These are phyloP conservation scores for Fomitiporia mediterranea DNA, from an alignment of 1,284 basidiomycete species.

Conservation along the genomic window DNA sequence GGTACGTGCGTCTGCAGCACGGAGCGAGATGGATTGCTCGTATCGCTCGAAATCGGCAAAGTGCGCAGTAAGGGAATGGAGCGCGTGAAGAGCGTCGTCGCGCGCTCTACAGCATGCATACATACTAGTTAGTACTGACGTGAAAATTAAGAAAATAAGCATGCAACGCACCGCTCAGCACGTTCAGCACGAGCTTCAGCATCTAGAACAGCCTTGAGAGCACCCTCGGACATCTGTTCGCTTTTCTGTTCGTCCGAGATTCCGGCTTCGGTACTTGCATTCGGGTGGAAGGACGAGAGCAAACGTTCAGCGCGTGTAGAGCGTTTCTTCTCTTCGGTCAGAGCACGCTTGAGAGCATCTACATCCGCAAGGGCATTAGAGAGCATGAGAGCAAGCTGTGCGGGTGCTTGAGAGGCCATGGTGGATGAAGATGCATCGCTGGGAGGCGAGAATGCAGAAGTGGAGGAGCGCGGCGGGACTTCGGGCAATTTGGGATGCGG, in stretches of 20 bases:
- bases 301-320: slow-evolving; percentile 53
- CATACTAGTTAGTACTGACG: not conserved
- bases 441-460: not conserved
- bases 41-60: slow-evolving; percentile 54
- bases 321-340: slow-evolving; percentile 28
- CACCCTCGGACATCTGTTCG: slow-evolving; percentile 17
- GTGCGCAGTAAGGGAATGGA: slow-evolving; percentile 43
- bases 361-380: slow-evolving; percentile 14
- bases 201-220: slow-evolving; percentile 38
- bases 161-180: slow-evolving; percentile 43
- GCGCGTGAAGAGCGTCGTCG: slow-evolving; percentile 52
- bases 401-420: not conserved
- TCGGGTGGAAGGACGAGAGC: slow-evolving; percentile 30
- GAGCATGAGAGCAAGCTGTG: slow-evolving; percentile 20
- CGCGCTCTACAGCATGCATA: slow-evolving; percentile 32
- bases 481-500: slow-evolving; percentile 1
- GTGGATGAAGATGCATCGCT: not conserved
- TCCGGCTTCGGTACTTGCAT: slow-evolving; percentile 12
- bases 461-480: not conserved
- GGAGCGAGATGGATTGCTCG: slow-evolving; percentile 41
- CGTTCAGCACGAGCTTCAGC: slow-evolving; percentile 45
- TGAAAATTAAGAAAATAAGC: slow-evolving; percentile 26
- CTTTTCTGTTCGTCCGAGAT: not conserved
- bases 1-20: slow-evolving; percentile 45
- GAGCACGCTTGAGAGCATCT: slow-evolving; percentile 14